Conservation (phyloP, 2,329 filamentous ascomycete species). For the Talaromyces sp. region DNA sequence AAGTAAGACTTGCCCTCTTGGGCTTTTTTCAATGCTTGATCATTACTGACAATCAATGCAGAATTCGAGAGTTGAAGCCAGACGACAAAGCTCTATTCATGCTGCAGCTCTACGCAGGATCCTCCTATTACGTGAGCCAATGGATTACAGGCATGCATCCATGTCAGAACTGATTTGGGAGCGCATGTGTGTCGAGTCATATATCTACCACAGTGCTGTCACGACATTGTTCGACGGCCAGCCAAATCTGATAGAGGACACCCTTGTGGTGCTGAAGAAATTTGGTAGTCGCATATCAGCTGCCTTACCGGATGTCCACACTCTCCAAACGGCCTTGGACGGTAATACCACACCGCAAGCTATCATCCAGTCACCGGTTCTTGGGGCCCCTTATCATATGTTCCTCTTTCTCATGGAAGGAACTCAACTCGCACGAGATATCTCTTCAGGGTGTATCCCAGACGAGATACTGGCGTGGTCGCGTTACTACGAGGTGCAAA, state of each 20-base stretch:
- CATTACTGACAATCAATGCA: background rate
- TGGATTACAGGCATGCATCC: background rate
- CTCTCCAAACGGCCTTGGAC: background rate
- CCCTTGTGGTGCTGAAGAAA: conserved; percentile 8
- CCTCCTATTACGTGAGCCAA: conserved; percentile 11
- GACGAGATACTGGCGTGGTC: conserved; percentile 11
- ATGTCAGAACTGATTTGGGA: conserved; percentile 14
- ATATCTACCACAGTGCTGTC: conserved; percentile 17
- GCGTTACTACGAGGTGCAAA: conserved; percentile 7
- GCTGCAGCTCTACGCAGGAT: conserved; percentile 12
- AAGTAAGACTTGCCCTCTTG: background rate
- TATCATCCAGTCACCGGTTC: conserved; percentile 10
- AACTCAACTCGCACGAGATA: conserved; percentile 4
- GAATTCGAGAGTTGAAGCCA: conserved; percentile 2
- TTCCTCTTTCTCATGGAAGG: conserved; percentile 15
- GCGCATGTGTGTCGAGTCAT: conserved; percentile 17
- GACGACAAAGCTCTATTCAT: conserved; percentile 11
- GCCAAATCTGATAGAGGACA: conserved; percentile 11
- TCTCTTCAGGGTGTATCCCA: background rate
- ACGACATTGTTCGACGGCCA: conserved; percentile 13
- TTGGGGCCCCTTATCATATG: conserved; percentile 16
- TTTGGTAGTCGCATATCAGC: background rate
- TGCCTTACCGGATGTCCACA: background rate
- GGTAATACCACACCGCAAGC: background rate
- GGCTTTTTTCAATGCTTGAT: background rate